Percentiles rank a stretch among this genome's conserved stretches.
These are phyloP conservation scores for Lecanosticta acicola DNA, from an alignment of 2,329 filamentous ascomycete species.

Conservation along the genomic window DNA sequence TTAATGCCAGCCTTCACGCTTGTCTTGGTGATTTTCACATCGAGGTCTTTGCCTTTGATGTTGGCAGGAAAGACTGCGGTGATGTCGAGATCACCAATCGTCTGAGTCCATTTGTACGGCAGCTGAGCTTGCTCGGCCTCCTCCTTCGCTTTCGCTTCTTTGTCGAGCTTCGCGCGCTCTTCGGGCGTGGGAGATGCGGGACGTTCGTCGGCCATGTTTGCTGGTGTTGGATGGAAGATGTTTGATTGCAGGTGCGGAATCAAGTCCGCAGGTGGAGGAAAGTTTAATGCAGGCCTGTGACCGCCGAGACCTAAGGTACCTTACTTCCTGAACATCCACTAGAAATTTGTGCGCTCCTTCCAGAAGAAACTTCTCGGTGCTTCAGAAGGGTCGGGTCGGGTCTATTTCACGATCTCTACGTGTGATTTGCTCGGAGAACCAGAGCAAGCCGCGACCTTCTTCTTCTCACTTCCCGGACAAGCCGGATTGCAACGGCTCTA, in stretches of 20 bases:
- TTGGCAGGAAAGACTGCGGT: conserved; percentile 72
- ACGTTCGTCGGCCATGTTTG: conserved; percentile 25
- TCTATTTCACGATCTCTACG: no score
- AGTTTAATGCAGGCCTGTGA: no score
- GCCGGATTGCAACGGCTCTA: no score
- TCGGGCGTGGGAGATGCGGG: conserved; percentile 46
- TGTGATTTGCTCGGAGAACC: no score
- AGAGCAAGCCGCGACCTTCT: no score
- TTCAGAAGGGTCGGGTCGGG: no score
- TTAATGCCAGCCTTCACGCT: conserved; percentile 77
- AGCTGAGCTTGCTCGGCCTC: conserved; percentile 80
- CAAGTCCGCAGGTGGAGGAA: neutral
- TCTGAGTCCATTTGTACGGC: conserved; percentile 96
- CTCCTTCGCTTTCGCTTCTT: conserved; percentile 63
- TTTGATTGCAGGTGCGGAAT: neutral
- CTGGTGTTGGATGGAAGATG: neutral
- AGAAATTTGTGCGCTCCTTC: no score
- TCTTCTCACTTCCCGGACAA: no score
- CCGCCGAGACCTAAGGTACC: no score
- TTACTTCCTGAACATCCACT: no score
- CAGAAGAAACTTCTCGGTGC: no score
- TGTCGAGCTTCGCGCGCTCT: conserved; percentile 52
- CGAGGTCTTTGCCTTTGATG: conserved; percentile 76
- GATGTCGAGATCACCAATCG: conserved; percentile 80
- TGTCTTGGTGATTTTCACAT: conserved; percentile 74